phyloP scores from a whole-genome alignment of 192 early-diverging fungal genomes.

The Gamsiella multidivaricata region DNA sequence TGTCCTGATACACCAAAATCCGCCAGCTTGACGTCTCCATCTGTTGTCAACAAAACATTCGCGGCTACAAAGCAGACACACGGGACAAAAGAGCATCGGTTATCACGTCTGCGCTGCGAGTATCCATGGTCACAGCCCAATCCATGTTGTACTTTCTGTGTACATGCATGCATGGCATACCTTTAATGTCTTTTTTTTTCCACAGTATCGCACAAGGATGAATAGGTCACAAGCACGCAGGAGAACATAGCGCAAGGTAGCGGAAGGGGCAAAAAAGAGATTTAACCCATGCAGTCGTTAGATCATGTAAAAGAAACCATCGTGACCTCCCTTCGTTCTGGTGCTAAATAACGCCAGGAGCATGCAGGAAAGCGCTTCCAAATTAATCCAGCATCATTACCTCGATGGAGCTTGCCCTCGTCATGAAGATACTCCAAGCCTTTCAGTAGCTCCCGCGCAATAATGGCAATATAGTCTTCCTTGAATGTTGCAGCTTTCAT shows the following conservation, averaged over 20 bases:
- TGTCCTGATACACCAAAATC: constrained; percentile 99
- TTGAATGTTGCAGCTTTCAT: constrained; percentile 87
- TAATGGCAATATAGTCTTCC: constrained; percentile 93
- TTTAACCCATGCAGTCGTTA: too few relatives aligned
- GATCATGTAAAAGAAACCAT: not conserved
- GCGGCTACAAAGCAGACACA: constrained; percentile 65
- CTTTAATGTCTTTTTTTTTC: constrained; percentile 86
- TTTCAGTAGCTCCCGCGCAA: constrained; percentile 86
- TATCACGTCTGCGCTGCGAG: not conserved
- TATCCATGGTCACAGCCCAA: too few relatives aligned
- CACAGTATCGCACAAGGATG: not conserved
- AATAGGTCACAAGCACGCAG: constrained; percentile 1
- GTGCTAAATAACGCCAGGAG: not conserved
- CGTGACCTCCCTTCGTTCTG: not conserved
- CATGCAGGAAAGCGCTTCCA: not conserved
- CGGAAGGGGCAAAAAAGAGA: too few relatives aligned
- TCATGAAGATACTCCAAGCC: constrained; percentile 94
- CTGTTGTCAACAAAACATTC: constrained; percentile 79
- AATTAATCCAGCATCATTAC: constrained; percentile 41
- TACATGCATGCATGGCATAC: constrained; percentile 51
- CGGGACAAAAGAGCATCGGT: constrained; percentile 2
- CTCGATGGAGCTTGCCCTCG: constrained; percentile 88
- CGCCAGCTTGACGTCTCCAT: constrained; percentile 91
- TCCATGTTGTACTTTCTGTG: too few relatives aligned
- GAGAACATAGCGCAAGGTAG: too few relatives aligned